Conservation (phyloP, 306 rosid genomes). For the Boehmeria nivea region DNA sequence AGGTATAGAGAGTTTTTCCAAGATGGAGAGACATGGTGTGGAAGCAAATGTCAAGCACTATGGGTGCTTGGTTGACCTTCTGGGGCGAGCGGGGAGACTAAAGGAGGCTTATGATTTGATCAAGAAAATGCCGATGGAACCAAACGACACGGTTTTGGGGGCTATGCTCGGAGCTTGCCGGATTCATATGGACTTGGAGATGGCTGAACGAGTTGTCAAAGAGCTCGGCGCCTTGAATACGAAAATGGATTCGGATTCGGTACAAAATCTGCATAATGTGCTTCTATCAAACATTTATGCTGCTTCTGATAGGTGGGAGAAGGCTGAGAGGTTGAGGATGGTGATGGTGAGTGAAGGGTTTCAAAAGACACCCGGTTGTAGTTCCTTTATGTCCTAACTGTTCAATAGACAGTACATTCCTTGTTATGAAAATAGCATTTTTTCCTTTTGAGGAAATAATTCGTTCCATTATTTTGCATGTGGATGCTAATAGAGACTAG, state of each 20-base stretch:
- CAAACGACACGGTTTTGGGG: constrained; percentile 56
- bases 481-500: no score
- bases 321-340: constrained; percentile 46
- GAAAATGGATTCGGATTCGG: constrained; percentile 8
- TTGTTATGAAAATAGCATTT: no score
- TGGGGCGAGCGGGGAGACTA: constrained; percentile 59
- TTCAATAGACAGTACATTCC: no score
- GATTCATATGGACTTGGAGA: constrained; percentile 46
- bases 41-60: constrained; percentile 40
- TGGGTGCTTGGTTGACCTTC: constrained; percentile 71
- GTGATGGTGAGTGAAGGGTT: constrained; percentile 29
- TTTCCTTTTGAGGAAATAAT: no score
- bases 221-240: constrained; percentile 19
- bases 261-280: constrained; percentile 29
- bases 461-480: no score
- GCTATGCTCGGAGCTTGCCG: constrained; percentile 67
- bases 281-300: constrained; percentile 67
- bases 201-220: constrained; percentile 45
- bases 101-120: constrained; percentile 50
- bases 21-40: constrained; percentile 49
- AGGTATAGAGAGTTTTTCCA: constrained; percentile 42
- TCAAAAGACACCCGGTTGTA: constrained; percentile 43
- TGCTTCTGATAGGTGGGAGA: constrained; percentile 65
- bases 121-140: constrained; percentile 48
- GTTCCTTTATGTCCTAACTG: constrained; percentile 26